Evolutionary conservation across 331 rosid genomes (phyloP), one percentile per base, ranked within the genome.

Genomic region (Malus hybrid): DNA sequence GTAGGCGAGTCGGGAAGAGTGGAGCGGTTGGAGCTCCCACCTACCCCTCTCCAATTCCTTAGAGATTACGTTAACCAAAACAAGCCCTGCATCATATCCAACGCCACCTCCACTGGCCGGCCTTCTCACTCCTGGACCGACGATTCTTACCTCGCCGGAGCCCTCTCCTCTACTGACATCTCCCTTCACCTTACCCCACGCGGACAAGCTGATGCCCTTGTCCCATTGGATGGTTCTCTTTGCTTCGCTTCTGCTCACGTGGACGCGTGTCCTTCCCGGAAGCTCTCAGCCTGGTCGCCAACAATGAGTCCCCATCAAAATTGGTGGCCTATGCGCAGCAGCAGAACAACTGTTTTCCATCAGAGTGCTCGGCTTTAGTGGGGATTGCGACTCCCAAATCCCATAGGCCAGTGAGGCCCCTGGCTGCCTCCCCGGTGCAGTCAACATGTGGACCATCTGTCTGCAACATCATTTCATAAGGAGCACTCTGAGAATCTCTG

Each of bases 401-500:
- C 66, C 42, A 10, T 92, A 92, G 96, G 96, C 97, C 32, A 78
- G 89, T 0, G 86, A 90, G 14, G 94, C 97, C 32, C 76, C 88
- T 24, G 94, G 92, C 0, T 84, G 85, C n/a, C 63, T 62, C 15
- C 97, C 93, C 0, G 96, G 90, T 68, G 97, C 96, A 34, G 93
- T 90, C 9, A 93, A 93, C 81, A 87, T 90, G 57, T 88, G 97
- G 97, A 86, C 74, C 76, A 78, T 5, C 80, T 72, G 5, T 92
- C 97, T 0, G 79, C 69, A 12, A 90, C 97, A 24, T 92, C 89
- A 0, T 93, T 90, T 34, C 97, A 90, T 66, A 93, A 90, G 77
- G 96, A 93, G 74, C 93, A 93, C 75, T 90, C 88, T 58, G 96
- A 93, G 89, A 93, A 93, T 82, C 89, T 93, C 42, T 93, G 88